Base-by-base conservation (phyloP, 148 eudicot species). In the Amaranthus cruentus region DNA sequence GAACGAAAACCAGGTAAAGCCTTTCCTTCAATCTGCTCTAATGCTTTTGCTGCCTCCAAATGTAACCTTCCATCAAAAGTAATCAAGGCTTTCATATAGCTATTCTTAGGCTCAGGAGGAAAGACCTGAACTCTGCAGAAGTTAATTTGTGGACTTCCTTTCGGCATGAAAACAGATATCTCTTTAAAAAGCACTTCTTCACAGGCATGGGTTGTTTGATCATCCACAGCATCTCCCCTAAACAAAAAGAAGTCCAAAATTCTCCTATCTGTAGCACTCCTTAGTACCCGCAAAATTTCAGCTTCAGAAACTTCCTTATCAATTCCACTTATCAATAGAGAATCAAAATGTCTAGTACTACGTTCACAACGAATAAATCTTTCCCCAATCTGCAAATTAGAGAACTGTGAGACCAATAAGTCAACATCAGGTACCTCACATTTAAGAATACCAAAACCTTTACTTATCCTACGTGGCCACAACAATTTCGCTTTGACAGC, bases 1-100 rank as follows among this genome's bases (percentile, higher is more conserved):
- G 88, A 64, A 43, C 49, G 82, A 77, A 84, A 85, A 77, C 94
- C 93, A 55, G 92, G 89, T 80, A 95, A 75, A 62, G 85, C 88
- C 78, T 77, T 90, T 70, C 99, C 97, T 77, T 92, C 88, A 76
- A 95, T 85, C 52, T 88, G 88, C 83, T 92, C 97, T 81, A 95
- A 83, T 49, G 99, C 99, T 80, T 83, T 88, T 47, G 99, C 99
- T 38, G 96, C 97, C 85, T 95, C 99, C 84, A 95, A 81, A 86
- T 91, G 96, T 21, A 92, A 74, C 78, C 85, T 87, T 62, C 96
- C 96, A 68, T 95, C 92, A 78, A 95, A 95, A 13, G 80, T 85
- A 57, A 95, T 84, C 75, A 72, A 18, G 55, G 99, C 99, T 84
- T 59, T 87, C 86, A 84, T 87, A 80, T 69, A 86, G 59, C 47